phyloP scores from a whole-genome alignment of 768 basidiomycete species.

The Suillus decipiens region DNA sequence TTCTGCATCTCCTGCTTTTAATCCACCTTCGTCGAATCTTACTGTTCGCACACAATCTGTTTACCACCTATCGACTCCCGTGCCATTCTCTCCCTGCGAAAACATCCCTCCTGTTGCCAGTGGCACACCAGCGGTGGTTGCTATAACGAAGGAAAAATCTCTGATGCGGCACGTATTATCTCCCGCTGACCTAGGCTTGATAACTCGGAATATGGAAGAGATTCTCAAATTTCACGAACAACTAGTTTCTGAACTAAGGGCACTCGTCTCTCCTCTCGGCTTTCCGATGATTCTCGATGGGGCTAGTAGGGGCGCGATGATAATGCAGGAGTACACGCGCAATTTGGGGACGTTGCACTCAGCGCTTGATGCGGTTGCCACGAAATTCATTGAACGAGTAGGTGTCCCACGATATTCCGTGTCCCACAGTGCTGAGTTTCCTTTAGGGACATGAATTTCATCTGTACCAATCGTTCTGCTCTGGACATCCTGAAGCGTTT shows the following conservation, averaged over 20 bases:
- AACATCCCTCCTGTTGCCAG: not conserved
- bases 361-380: constrained; percentile 41
- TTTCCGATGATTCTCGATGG: constrained; percentile 39
- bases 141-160: constrained; percentile 27
- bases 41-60: constrained; percentile 47
- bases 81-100: constrained; percentile 24
- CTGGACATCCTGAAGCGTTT: constrained; percentile 81
- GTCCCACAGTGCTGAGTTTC: constrained; percentile 11
- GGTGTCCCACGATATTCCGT: constrained; percentile 11
- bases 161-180: constrained; percentile 54
- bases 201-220: constrained; percentile 70
- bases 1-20: constrained; percentile 40
- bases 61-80: constrained; percentile 33
- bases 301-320: constrained; percentile 12
- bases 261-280: constrained; percentile 52
- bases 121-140: not conserved
- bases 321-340: constrained; percentile 21
- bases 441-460: constrained; percentile 70
- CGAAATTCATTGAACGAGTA: constrained; percentile 62
- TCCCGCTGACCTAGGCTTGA: constrained; percentile 53
- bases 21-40: constrained; percentile 44
- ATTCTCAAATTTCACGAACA: constrained; percentile 69
- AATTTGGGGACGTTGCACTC: constrained; percentile 47
- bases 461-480: constrained; percentile 85
- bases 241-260: constrained; percentile 57